Evolutionary conservation across 441 rosid genomes (phyloP), one percentile per base, ranked within the genome.

Genomic region (Monsonia emarginata): DNA sequence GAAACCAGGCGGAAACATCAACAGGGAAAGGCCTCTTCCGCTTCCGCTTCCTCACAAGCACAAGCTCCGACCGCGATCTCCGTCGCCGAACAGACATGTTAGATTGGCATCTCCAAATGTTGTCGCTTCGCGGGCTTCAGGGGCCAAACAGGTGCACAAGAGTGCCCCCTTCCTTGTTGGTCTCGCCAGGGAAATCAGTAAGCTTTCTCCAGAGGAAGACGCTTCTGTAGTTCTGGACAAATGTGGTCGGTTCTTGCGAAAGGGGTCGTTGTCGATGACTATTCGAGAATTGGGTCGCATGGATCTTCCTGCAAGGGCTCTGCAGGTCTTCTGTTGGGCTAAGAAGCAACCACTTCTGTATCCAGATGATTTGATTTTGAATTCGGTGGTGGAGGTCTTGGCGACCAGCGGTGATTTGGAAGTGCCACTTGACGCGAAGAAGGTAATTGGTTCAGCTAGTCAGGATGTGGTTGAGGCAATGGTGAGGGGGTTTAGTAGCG

Each of bases 241-340:
- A 52, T 76, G 76, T 70, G 78, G 72, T 59, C 78, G 78, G 59
- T 94, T 85, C 71, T 44, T 94, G 75, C 86, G 87, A 2, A 94
- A 88, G 75, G 91, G 96, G 13, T 90, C 95, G 0, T 74, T 90
- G 22, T 88, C 94, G 0, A 54, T 76, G 66, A 88, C 96, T 1
- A 82, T 87, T 68, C 74, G 86, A 36, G 96, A 93, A 60, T 71
- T 90, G 71, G 92, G 96, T 68, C 92, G 83, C 22, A 76, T 90
- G 88, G 81, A 80, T 69, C 73, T 90, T 30, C 94, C 95, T 19
- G 83, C 77, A 36, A 71, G 92, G 79, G 92, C 96, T 69, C 63
- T 86, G 31, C 94, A 88, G 72, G 83, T 93, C 9, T 85, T 83
- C 74, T 86, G 86, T 22, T 94, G 96, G 96, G 89, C 89, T 9